Evolutionary conservation across 495 filamentous ascomycete genomes (phyloP).

Genomic region (Amniculicola lignicola): DNA sequence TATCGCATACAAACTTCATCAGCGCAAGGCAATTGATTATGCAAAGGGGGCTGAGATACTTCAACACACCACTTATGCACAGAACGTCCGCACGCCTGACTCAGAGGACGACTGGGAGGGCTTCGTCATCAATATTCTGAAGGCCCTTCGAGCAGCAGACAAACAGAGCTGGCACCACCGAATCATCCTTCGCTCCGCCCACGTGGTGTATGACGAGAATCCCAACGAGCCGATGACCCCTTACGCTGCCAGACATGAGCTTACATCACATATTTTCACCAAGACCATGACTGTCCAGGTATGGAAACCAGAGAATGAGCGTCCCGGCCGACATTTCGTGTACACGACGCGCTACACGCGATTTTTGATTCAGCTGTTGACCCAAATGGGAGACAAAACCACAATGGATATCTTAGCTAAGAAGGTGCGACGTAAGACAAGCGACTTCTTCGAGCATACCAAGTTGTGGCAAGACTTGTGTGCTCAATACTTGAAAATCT

Average conservation of each 20-base stretch:
- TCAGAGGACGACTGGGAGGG: constrained; percentile 67
- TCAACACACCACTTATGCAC: constrained; percentile 54
- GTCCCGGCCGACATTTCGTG: constrained; percentile 87
- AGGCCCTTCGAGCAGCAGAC: constrained; percentile 74
- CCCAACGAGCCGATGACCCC: constrained; percentile 49
- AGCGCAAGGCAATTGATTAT: constrained; percentile 42
- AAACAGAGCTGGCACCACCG: constrained; percentile 98
- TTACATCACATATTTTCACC: constrained; percentile 85
- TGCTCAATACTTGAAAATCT: constrained; percentile 66
- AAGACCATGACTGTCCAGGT: constrained; percentile 94
- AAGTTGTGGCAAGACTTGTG: constrained; percentile 84
- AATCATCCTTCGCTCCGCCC: constrained; percentile 74
- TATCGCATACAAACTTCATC: constrained; percentile 77
- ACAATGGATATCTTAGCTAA: constrained; percentile 79
- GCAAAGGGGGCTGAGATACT: constrained; percentile 54
- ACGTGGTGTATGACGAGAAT: constrained; percentile 65
- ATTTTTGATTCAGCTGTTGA: constrained; percentile 72
- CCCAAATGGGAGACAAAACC: constrained; percentile 68
- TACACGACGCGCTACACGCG: constrained; percentile 88
- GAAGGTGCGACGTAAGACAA: constrained; percentile 73
- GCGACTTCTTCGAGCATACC: constrained; percentile 80
- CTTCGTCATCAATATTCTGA: constrained; percentile 70
- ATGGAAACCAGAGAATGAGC: constrained; percentile 92
- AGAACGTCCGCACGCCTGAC: constrained; percentile 46
- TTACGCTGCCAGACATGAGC: constrained; percentile 65